phyloP scores from a whole-genome alignment of 2,329 filamentous ascomycete genomes.

The Aspergillus bombycis region DNA sequence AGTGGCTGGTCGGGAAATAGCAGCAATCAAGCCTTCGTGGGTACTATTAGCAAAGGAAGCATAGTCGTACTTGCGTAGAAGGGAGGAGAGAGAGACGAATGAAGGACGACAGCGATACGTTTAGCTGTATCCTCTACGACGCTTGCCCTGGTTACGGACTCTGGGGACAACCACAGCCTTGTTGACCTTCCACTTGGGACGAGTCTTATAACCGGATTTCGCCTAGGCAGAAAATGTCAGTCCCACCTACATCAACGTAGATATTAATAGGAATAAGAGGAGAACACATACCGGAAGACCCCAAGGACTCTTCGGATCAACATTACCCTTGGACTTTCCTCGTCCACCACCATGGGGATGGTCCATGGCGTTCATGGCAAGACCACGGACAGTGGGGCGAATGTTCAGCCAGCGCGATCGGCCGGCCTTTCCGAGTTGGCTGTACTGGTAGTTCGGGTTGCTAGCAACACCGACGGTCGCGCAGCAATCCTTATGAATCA shows the following conservation, averaged over 20 bases:
- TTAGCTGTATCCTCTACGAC: conserved; percentile 67
- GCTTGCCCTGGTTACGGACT: conserved; percentile 87
- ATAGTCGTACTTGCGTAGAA: conserved; percentile 4
- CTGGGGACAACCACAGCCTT: conserved; percentile 85
- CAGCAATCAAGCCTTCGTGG: background rate
- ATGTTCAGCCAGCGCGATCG: conserved; percentile 92
- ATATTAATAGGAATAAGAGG: conserved; percentile 7
- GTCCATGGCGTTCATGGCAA: conserved; percentile 98
- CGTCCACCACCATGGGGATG: conserved; percentile 98
- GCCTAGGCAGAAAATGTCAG: conserved; percentile 41
- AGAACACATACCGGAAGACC: conserved; percentile 77
- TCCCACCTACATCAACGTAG: conserved; percentile 3
- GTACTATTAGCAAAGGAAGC: background rate
- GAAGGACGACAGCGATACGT: conserved; percentile 9
- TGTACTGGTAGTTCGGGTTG: conserved; percentile 89
- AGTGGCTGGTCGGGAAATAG: background rate
- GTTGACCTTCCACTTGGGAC: conserved; percentile 85
- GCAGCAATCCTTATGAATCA: conserved; percentile 87
- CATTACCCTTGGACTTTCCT: conserved; percentile 99
- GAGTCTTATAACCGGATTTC: conserved; percentile 78
- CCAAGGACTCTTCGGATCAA: conserved; percentile 94
- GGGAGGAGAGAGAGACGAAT: conserved; percentile 6
- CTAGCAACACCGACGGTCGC: conserved; percentile 93
- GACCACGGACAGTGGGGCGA: conserved; percentile 90
- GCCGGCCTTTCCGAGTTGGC: conserved; percentile 91